A percentile compares a stretch with the other conserved stretches of the same genome.
Conservation (phyloP, 139 green algal genomes). For the Desmodesmus armatus region DNA sequence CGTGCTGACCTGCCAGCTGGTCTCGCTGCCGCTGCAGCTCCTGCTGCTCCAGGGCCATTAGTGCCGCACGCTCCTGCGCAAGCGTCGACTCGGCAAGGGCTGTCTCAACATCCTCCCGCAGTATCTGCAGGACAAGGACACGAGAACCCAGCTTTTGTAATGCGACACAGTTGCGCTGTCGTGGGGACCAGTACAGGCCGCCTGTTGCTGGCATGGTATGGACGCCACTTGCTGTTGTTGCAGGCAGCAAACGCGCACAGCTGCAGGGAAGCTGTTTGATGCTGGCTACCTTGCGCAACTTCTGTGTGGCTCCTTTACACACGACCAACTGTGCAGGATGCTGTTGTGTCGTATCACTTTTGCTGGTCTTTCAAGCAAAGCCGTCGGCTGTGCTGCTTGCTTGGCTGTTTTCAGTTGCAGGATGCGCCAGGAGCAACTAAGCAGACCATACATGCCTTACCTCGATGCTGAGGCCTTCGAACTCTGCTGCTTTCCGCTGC, state of each 20-base stretch:
- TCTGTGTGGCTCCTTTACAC: no score
- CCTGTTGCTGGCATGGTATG: neutral
- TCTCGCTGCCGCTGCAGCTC: conserved; percentile 53
- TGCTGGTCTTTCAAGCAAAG: no score
- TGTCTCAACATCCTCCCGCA: conserved; percentile 79
- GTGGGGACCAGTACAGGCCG: neutral
- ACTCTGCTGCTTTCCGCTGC: conserved; percentile 16
- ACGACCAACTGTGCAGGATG: no score
- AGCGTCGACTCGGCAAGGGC: conserved; percentile 74
- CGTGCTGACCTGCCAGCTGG: conserved; percentile 44
- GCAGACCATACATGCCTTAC: neutral
- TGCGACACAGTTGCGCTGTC: no score
- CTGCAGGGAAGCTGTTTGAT: neutral
- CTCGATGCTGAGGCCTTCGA: conserved; percentile 45
- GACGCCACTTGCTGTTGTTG: neutral
- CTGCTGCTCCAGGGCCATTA: conserved; percentile 70
- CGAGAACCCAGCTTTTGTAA: neutral
- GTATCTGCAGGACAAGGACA: conserved; percentile 12
- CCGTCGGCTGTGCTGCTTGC: neutral
- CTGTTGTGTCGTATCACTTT: no score
- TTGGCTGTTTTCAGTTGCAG: neutral
- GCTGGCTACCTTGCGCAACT: neutral
- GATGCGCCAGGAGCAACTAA: neutral
- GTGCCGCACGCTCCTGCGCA: conserved; percentile 63
- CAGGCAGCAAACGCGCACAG: no score